Base-by-base conservation (phyloP, 2,329 filamentous ascomycete species). In the Shiraia bambusicola region DNA sequence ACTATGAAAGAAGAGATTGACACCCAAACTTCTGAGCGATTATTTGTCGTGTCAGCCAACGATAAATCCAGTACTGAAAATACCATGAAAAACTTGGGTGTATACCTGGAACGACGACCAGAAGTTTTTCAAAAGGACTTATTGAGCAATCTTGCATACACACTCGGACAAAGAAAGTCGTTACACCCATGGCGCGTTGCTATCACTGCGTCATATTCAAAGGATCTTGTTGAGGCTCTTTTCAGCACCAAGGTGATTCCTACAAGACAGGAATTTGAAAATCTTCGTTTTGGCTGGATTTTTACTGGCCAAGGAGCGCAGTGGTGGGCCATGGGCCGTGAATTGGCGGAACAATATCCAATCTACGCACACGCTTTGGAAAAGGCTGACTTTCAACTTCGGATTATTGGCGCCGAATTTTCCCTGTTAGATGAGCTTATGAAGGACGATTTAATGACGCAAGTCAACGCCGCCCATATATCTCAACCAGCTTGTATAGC, bases 241-340 rank as follows among this genome's bases (percentile, higher is more conserved):
- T 54, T 51, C 1, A 52, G 42, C 14, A 55, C 55, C 7, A 57
- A 28, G 25, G 28, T 52, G 13, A 37, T 42, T 25, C 54, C 56
- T n/a, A 40, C 37, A 12, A 59, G 56, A 24, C 49, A 57, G 40
- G 54, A 57, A 5, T 30, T 43, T 13, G 51, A 52, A 13, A 34
- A 31, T 6, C 40, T 43, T 34, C 45, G 52, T 10, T 36, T 58
- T 6, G 58, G 53, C 6, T 65, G 52, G 34, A 45, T 65, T 3
- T 66, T 59, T 43, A 65, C 61, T 3, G 64, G 64, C 4, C 64
- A 67, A 38, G 64, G 64, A 12, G 61, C 63, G 3, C 61, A 65
- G 28, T 67, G 63, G 63, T 54, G 51, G 48, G 56, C 53, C 8
- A 65, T 65, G 61, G 60, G 61, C 2, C 51, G 37, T 50, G 54